These are phyloP conservation scores for Malus fusca DNA, from an alignment of 306 rosid genomes.

Conservation along the genomic window DNA sequence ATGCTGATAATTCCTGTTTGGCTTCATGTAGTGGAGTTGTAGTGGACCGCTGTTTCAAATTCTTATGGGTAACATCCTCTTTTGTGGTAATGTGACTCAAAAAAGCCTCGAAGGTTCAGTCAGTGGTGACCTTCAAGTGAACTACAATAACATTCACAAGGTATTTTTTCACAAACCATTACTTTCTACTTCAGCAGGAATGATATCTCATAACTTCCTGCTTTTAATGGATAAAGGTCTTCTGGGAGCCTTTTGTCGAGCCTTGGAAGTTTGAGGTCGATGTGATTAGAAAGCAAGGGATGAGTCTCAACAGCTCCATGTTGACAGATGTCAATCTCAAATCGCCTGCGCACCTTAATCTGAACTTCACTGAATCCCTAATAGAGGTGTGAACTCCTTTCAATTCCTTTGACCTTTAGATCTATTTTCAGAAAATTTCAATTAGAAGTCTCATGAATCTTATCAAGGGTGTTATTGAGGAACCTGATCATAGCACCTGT, in stretches of 20 bases:
- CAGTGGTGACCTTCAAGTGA: conserved; percentile 51
- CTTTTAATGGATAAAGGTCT: conserved; percentile 49
- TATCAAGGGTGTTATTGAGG: not conserved
- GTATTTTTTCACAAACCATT: conserved; percentile 24
- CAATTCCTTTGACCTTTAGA: not conserved
- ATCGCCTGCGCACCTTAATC: conserved; percentile 58
- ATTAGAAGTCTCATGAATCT: not conserved
- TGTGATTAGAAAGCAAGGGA: conserved; percentile 55
- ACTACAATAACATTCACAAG: conserved; percentile 83
- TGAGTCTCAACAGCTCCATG: conserved; percentile 48
- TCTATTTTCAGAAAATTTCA: not conserved
- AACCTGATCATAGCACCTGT: not conserved
- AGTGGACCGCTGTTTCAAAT: conserved; percentile 78
- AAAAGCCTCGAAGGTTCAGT: conserved; percentile 49
- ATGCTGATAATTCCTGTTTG: conserved; percentile 2
- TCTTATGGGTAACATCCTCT: conserved; percentile 49
- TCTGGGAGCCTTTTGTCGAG: conserved; percentile 92
- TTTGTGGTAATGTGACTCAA: conserved; percentile 37
- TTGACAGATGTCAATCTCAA: conserved; percentile 56
- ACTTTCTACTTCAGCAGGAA: not conserved
- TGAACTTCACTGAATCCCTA: conserved; percentile 77
- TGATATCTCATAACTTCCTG: conserved; percentile 20
- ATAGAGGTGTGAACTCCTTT: conserved; percentile 52
- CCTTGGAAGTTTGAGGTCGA: conserved; percentile 76
- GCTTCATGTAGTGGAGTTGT: conserved; percentile 64